Evolutionary conservation across 2,329 filamentous ascomycete species (phyloP).

Genomic region (Eurotiales sp.): DNA sequence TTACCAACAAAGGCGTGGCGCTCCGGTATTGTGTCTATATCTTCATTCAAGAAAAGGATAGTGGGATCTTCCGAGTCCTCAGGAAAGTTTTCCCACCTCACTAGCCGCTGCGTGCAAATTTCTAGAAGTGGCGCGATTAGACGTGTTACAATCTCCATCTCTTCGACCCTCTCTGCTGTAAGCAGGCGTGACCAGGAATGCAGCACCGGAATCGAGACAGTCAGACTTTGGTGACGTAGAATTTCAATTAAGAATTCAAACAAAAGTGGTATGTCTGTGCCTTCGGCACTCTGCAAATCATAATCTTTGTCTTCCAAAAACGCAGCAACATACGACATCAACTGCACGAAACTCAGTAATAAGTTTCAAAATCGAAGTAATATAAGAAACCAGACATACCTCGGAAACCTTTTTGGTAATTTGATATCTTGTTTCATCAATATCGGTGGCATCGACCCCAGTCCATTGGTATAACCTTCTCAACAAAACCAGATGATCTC

Average conservation of each 20-base stretch:
- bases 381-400: conserved; percentile 46
- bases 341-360: conserved; percentile 46
- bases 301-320: conserved; percentile 76
- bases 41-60: conserved; percentile 78
- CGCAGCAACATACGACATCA: conserved; percentile 79
- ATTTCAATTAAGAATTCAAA: conserved; percentile 75
- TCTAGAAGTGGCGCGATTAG: conserved; percentile 73
- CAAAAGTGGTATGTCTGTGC: conserved; percentile 68
- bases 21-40: conserved; percentile 92
- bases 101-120: conserved; percentile 74
- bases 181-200: conserved; percentile 86
- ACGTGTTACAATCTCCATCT: conserved; percentile 53
- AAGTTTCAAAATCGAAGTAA: not conserved
- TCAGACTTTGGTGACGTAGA: conserved; percentile 78
- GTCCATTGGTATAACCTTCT: conserved; percentile 76
- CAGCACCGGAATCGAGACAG: conserved; percentile 88
- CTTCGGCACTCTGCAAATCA: conserved; percentile 54
- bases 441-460: conserved; percentile 70
- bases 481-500: conserved; percentile 67
- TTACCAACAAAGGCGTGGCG: conserved; percentile 93
- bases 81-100: conserved; percentile 83
- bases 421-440: conserved; percentile 88
- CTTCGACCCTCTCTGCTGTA: conserved; percentile 65
- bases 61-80: conserved; percentile 77
- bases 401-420: conserved; percentile 93